Base-by-base conservation (phyloP, 176 grass and related monocot species). In the Phragmites australis region DNA sequence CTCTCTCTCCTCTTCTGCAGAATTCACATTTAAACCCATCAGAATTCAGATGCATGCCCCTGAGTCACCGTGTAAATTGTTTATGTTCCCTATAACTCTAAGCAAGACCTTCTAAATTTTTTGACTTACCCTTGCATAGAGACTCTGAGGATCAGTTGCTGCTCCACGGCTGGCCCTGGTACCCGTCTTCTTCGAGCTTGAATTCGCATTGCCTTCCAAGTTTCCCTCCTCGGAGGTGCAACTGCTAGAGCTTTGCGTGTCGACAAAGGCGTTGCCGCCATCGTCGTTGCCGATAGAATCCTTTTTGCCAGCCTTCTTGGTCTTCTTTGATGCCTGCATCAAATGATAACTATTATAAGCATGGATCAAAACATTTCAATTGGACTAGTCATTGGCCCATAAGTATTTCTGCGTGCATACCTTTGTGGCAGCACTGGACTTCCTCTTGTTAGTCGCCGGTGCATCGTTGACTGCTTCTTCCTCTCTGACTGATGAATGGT, bases 1-100 rank as follows among this genome's bases (percentile, higher is more conserved):
- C 90, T 94, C 74, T 98, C 95, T 89, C 95, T 94, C 82, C 95
- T 91, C 54, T 94, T 98, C 95, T 98, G 90, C 77, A 82, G 47
- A 89, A 85, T 77, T 47, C 2, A 77, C 6, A 56, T 46, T 66
- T 79, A n/a, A 16, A 74, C 17, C 14, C 81, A 70, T 80, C 63
- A 68, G 30, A 76, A 87, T 89, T 68, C 75, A 73, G 39, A 73
- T 46, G 78, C 16, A 76, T 27, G 34, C 17, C 61, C 60, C 10
- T 34, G 2, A 85, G 43, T n/a, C 42, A 80, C n/a, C 37, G 7
- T 32, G n/a, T 39, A 61, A 39, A 51, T 2, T 27, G 30, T 70
- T 62, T 74, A 37, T 54, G 12, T 53, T 52, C 27, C 47, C 18
- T 31, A 37, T 65, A 67, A 54, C 6, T 53, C 11, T 13, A 19